phyloP scores from a whole-genome alignment of 495 filamentous ascomycete genomes.

The Tuber indicum region DNA sequence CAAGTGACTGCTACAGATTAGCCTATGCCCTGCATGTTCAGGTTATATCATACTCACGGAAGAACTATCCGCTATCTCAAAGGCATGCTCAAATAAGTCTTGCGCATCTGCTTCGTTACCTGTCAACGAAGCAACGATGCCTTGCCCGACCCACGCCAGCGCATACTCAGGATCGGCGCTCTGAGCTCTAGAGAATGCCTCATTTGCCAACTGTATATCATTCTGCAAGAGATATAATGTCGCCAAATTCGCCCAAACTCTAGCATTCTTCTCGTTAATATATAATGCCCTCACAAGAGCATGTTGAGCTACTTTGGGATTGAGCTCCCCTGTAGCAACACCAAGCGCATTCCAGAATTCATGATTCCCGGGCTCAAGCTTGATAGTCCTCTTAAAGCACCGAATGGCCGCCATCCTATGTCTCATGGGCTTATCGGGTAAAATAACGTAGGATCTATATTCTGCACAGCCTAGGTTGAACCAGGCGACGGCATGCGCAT shows the following conservation, averaged over 20 bases:
- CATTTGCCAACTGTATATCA: conserved; percentile 73
- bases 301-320: conserved; percentile 85
- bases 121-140: conserved; percentile 67
- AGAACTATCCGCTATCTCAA: conserved; percentile 78
- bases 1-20: conserved; percentile 43
- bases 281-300: conserved; percentile 86
- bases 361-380: conserved; percentile 86
- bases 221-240: conserved; percentile 77
- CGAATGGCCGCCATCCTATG: conserved; percentile 58
- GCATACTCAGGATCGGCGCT: conserved; percentile 89
- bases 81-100: conserved; percentile 85
- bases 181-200: conserved; percentile 83
- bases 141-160: conserved; percentile 90
- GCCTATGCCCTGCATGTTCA: not conserved
- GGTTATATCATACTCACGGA: conserved; percentile 43
- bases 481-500: conserved; percentile 92
- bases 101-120: conserved; percentile 69
- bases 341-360: conserved; percentile 98
- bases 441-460: conserved; percentile 60
- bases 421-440: conserved; percentile 59
- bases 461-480: conserved; percentile 97
- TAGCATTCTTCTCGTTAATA: conserved; percentile 78
- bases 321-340: conserved; percentile 76
- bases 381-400: conserved; percentile 95
- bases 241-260: conserved; percentile 85